Evolutionary conservation across 306 rosid genomes (phyloP).

Genomic region (Prunus salicina): DNA sequence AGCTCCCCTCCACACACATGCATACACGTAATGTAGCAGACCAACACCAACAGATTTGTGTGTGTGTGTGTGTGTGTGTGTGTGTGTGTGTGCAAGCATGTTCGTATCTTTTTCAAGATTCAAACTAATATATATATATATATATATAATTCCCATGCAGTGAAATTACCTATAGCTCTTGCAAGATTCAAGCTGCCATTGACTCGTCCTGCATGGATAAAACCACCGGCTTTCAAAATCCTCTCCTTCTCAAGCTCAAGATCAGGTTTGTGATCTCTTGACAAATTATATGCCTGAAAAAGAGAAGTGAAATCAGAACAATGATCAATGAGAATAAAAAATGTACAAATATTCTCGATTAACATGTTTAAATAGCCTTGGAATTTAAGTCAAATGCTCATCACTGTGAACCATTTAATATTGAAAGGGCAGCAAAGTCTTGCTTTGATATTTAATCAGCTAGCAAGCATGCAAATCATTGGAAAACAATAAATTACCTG

Average conservation of each 20-base stretch:
- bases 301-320: conserved; percentile 15
- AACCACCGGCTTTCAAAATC: conserved; percentile 91
- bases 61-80: not conserved
- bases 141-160: conserved; percentile 4
- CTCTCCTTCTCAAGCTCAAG: conserved; percentile 91
- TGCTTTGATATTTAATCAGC: not conserved
- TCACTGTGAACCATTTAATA: not conserved
- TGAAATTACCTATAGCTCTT: conserved; percentile 80
- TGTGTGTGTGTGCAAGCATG: too few relatives aligned
- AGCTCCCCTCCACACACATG: not conserved
- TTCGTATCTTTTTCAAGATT: too few relatives aligned
- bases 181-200: conserved; percentile 98
- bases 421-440: not conserved
- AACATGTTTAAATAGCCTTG: not conserved
- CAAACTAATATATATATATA: not conserved
- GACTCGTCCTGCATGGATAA: conserved; percentile 93
- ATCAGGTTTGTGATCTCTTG: conserved; percentile 96
- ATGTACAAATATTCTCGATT: not conserved
- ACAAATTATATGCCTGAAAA: conserved; percentile 83
- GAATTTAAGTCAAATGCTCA: not conserved
- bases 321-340: not conserved
- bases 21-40: not conserved
- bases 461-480: not conserved
- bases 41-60: not conserved
- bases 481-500: conserved; percentile 54